These are phyloP conservation scores for Penicillium sp. DNA, from an alignment of 2,329 filamentous ascomycete species.

Conservation along the genomic window DNA sequence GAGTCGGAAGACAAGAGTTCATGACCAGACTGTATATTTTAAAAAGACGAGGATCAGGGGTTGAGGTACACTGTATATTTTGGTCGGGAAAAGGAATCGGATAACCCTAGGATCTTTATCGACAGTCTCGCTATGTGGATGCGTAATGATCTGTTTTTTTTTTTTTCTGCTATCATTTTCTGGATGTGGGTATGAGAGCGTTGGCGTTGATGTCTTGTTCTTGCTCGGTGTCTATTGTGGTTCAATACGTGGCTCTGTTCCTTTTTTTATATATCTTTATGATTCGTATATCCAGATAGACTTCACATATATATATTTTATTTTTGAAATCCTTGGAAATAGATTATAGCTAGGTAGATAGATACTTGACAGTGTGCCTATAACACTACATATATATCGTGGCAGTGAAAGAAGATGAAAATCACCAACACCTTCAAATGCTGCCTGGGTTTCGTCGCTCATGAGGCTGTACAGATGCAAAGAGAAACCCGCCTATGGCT, in stretches of 20 bases:
- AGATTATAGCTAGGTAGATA: background rate
- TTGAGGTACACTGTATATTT: constrained; percentile 2
- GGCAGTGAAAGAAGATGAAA: background rate
- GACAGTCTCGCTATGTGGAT: constrained; percentile 2
- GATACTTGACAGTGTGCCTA: background rate
- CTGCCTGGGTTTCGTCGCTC: constrained; percentile 4
- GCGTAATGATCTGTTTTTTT: constrained; percentile 12
- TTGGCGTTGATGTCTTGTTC: constrained; percentile 5
- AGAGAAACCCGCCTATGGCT: background rate
- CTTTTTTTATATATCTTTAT: background rate
- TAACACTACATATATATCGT: background rate
- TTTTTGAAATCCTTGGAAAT: background rate
- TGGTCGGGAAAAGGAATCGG: background rate
- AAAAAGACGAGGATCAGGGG: background rate
- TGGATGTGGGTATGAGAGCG: constrained; percentile 6
- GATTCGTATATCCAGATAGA: constrained; percentile 1
- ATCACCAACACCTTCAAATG: background rate
- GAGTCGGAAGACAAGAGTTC: constrained; percentile 1
- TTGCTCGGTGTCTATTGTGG: background rate
- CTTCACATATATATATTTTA: background rate
- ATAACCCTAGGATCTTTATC: background rate
- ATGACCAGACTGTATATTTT: constrained; percentile 7
- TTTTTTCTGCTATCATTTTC: background rate
- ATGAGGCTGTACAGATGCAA: constrained; percentile 1
- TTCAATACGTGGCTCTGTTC: background rate